phyloP scores from a whole-genome alignment of 257 asterid species.

The Solanum medicagineum region DNA sequence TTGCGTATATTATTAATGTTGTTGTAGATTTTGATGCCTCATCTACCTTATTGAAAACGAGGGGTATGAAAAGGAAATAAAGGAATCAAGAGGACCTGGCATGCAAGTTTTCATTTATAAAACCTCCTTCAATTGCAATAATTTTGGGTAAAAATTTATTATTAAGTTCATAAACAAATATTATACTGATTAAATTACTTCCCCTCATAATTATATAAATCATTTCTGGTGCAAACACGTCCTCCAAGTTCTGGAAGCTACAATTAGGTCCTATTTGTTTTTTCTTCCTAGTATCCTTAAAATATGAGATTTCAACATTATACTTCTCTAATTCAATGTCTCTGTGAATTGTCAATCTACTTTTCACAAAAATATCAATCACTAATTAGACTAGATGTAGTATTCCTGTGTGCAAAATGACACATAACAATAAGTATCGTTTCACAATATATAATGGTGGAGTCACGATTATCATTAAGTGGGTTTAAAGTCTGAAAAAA shows the following conservation, averaged over 20 bases:
- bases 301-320: slow-evolving; percentile 19
- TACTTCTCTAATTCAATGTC: neutral
- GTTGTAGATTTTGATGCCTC: slow-evolving; percentile 24
- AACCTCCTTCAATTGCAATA: neutral
- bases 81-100: slow-evolving; percentile 33
- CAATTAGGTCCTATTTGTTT: neutral
- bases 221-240: slow-evolving; percentile 8
- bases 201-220: neutral
- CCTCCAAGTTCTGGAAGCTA: neutral
- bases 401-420: neutral
- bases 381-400: neutral
- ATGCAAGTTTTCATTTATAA: neutral
- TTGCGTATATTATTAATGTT: too few species aligned
- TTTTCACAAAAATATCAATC: neutral
- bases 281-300: slow-evolving; percentile 5
- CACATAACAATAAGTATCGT: neutral
- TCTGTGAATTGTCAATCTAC: neutral
- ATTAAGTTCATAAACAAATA: neutral
- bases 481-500: too few species aligned
- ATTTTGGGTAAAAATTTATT: neutral
- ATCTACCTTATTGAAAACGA: slow-evolving; percentile 3
- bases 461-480: too few species aligned
- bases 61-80: neutral
- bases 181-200: neutral
- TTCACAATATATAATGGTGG: neutral